Conservation (phyloP, 495 filamentous ascomycete genomes). For the Neurospora terricola region DNA sequence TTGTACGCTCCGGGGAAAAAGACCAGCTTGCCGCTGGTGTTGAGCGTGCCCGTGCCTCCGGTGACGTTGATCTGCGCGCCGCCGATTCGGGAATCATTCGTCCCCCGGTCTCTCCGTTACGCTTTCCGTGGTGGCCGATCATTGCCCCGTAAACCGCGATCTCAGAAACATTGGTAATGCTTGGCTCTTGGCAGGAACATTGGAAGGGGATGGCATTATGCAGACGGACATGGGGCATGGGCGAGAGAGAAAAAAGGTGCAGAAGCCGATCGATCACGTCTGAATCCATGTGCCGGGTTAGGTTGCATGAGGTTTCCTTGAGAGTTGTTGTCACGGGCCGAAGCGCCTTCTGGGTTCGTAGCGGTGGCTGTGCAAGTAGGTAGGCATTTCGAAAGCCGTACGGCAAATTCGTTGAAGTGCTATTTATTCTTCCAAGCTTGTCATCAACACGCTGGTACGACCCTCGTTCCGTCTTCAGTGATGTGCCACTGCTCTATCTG, state of each 20-base stretch:
- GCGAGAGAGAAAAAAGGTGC: neutral
- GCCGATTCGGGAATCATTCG: conserved; percentile 11
- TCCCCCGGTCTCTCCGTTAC: neutral
- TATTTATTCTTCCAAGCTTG: no score
- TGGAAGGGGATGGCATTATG: neutral
- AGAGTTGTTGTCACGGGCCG: neutral
- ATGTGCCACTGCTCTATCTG: neutral
- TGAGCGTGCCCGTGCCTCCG: conserved; percentile 28
- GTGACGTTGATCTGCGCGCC: conserved; percentile 37
- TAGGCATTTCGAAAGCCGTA: neutral
- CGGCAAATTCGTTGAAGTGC: no score
- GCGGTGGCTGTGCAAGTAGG: neutral
- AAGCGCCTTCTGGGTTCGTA: neutral
- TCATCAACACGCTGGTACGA: no score
- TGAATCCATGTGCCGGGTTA: neutral
- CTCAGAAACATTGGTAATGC: neutral
- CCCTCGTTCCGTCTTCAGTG: no score
- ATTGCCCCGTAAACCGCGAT: neutral
- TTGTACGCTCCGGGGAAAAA: conserved; percentile 37
- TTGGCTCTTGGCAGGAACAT: neutral
- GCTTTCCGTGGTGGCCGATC: neutral
- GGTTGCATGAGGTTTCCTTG: neutral
- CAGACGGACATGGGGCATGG: neutral
- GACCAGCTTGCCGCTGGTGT: conserved; percentile 24
- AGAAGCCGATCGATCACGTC: neutral